phyloP scores from a whole-genome alignment of 441 rosid genomes.

The Gossypium gossypioides region DNA sequence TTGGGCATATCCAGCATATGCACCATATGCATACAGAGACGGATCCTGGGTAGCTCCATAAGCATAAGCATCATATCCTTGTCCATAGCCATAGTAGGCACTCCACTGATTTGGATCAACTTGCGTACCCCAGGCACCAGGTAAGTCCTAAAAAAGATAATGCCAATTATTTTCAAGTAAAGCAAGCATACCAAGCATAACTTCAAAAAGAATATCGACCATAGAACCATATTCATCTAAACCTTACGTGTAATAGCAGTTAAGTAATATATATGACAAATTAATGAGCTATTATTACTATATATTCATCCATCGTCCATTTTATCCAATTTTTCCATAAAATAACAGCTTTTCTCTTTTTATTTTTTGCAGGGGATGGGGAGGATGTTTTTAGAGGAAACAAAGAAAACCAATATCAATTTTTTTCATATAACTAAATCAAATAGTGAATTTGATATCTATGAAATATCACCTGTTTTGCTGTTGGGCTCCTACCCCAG shows the following conservation, averaged over 20 bases:
- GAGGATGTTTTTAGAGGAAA: neutral
- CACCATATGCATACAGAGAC: slow-evolving; percentile 71
- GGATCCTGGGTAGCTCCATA: slow-evolving; percentile 80
- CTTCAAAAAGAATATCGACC: neutral
- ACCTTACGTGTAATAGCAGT: neutral
- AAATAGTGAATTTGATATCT: neutral
- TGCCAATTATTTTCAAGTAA: slow-evolving; percentile 17
- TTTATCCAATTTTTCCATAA: neutral
- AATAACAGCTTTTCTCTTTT: neutral
- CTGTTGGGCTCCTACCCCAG: slow-evolving; percentile 64
- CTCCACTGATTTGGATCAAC: slow-evolving; percentile 79
- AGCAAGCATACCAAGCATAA: neutral
- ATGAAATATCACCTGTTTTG: slow-evolving; percentile 50
- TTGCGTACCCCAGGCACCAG: slow-evolving; percentile 54
- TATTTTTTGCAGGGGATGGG: neutral
- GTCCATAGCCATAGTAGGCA: slow-evolving; percentile 87
- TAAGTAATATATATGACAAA: neutral
- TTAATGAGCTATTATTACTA: neutral
- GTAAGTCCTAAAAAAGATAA: slow-evolving; percentile 43
- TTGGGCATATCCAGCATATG: slow-evolving; percentile 78
- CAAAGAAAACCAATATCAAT: neutral
- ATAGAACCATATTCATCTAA: neutral
- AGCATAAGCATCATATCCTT: slow-evolving; percentile 60
- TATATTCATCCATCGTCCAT: neutral
- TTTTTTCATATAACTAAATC: neutral